Evolutionary conservation across 371 early-diverging fungal species (phyloP), one percentile per base, ranked within the genome.

Genomic region (Chytridium lagenaria): DNA sequence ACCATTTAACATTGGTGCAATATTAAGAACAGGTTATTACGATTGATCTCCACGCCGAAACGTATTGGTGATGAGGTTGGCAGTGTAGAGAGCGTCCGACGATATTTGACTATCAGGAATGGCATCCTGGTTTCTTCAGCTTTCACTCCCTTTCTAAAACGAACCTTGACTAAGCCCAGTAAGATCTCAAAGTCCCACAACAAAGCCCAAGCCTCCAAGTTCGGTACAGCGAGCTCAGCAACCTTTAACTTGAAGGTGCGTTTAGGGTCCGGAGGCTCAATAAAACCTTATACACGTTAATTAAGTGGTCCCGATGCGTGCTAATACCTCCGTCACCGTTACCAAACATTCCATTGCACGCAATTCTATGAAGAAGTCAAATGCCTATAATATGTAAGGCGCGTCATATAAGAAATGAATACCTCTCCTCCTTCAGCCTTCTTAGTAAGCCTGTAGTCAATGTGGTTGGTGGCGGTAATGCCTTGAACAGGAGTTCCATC

Each of bases 291-390:
- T n/a, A n/a, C n/a, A n/a, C n/a, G n/a, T n/a, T n/a, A n/a, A n/a
- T n/a, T n/a, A n/a, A n/a, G n/a, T n/a, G n/a, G n/a, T n/a, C n/a
- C n/a, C n/a, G n/a, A n/a, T n/a, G n/a, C n/a, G n/a, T n/a, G n/a
- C n/a, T n/a, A n/a, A n/a, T n/a, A n/a, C n/a, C n/a, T n/a, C n/a
- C n/a, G n/a, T n/a, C n/a, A n/a, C n/a, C n/a, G n/a, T n/a, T 86
- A 39, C 98, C 97, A 86, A 95, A 95, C 90, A 97, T 87, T 44
- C 93, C 93, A 79, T 98, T 98, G 77, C 95, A 95, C 0, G 95
- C 96, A 38, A 93, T 90, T 97, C 98, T 57, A 97, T 81, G 73
- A 90, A 95, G 66, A 96, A 88, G 5, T 88, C 82, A 57, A 88
- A 84, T 37, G 69, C 49, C 78, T 84, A 1, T 39, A n/a, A 37